Conservation (phyloP, 228 moss, liverwort and hornwort species). For the Sphagnum magellanicum region DNA sequence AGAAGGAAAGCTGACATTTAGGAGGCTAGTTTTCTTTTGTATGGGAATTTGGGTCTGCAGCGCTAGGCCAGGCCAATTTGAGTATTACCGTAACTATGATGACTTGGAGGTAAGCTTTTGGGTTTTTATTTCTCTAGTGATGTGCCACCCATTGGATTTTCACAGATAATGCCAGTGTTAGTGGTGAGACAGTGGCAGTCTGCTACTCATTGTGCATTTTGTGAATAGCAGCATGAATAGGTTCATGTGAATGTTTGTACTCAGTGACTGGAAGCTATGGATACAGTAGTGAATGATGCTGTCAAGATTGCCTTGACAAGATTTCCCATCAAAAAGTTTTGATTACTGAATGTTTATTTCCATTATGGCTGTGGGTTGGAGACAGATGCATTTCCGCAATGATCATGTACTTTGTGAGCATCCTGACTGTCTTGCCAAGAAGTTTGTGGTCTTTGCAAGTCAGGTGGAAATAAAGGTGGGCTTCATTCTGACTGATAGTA, state of each 20-base stretch:
- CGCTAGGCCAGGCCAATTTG: slow-evolving; percentile 83
- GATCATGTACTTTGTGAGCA: slow-evolving; percentile 93
- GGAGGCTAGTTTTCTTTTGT: too few species aligned
- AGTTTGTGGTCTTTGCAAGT: slow-evolving; percentile 88
- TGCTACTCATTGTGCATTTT: too few species aligned
- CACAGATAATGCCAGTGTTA: too few species aligned
- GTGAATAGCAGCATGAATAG: too few species aligned
- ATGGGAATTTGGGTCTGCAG: slow-evolving; percentile 24
- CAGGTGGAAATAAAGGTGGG: slow-evolving; percentile 89
- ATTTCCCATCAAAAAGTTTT: too few species aligned
- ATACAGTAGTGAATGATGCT: neutral
- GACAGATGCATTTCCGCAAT: slow-evolving; percentile 89
- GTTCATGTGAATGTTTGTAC: neutral
- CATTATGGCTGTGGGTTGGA: slow-evolving; percentile 1
- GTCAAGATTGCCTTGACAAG: neutral
- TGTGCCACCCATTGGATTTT: too few species aligned
- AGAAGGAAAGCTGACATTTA: too few species aligned
- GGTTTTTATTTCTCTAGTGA: too few species aligned
- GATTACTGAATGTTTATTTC: too few species aligned
- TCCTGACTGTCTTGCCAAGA: slow-evolving; percentile 86
- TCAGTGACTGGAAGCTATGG: too few species aligned
- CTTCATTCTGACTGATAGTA: neutral
- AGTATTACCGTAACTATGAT: slow-evolving; percentile 95
- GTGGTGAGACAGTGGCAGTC: too few species aligned
- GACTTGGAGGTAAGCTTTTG: slow-evolving; percentile 67